phyloP scores from a whole-genome alignment of 78 protist genomes.

The slime mould (Dictyostelium discoideum) region DNA sequence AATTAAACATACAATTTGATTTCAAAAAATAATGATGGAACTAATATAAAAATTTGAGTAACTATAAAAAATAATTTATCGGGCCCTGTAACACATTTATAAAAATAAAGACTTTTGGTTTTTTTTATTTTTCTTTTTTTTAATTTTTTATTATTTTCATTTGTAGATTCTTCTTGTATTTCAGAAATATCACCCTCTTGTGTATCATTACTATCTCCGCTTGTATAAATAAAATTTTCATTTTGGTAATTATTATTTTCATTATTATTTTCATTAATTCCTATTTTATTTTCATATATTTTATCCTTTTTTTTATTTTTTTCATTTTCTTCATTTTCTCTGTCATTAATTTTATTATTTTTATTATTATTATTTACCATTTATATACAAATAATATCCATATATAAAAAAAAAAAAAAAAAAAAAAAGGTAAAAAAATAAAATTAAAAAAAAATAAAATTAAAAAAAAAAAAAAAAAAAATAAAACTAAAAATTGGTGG shows the following conservation, averaged over 20 bases:
- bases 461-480: neutral
- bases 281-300: neutral
- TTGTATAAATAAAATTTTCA: neutral
- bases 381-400: neutral
- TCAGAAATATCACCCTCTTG: neutral
- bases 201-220: neutral
- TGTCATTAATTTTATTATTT: neutral
- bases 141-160: neutral
- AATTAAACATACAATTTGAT: neutral
- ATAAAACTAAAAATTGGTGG: neutral
- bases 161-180: neutral
- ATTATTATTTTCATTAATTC: neutral
- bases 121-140: neutral
- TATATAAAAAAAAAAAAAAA: neutral
- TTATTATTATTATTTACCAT: neutral
- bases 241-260: neutral
- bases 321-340: neutral
- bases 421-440: neutral
- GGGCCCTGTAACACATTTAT: neutral
- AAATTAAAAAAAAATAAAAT: neutral
- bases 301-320: neutral
- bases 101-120: neutral
- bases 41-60: neutral
- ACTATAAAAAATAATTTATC: constrained; percentile 6
- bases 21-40: constrained; percentile 13